Conservation (phyloP, 768 basidiomycete genomes). For the Mycena sanguinolenta region DNA sequence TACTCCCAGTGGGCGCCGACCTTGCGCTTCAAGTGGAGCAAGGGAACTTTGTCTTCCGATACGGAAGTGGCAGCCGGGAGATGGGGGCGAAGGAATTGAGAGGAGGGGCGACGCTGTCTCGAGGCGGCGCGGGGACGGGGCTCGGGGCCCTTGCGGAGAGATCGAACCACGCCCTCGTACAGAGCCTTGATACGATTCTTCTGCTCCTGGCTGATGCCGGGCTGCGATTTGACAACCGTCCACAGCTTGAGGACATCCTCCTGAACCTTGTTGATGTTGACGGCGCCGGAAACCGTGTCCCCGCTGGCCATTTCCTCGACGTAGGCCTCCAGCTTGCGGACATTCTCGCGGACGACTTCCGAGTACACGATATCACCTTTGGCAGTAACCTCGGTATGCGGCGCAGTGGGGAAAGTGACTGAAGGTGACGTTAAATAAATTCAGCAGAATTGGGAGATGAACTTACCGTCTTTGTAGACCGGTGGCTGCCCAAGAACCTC, state of each 20-base stretch:
- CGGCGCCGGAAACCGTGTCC: constrained; percentile 82
- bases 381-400: constrained; percentile 91
- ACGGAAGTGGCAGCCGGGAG: constrained; percentile 81
- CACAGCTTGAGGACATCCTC: constrained; percentile 97
- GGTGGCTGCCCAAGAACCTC: constrained; percentile 89
- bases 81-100: constrained; percentile 96
- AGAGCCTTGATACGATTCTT: constrained; percentile 95
- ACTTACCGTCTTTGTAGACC: constrained; percentile 93
- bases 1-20: constrained; percentile 97
- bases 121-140: constrained; percentile 63
- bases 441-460: neutral
- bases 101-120: constrained; percentile 90
- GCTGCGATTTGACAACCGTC: constrained; percentile 97
- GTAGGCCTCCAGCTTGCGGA: constrained; percentile 97
- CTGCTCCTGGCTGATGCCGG: constrained; percentile 96
- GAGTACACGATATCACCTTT: constrained; percentile 96
- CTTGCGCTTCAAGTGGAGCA: constrained; percentile 97
- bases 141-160: constrained; percentile 85
- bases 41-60: constrained; percentile 88
- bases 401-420: constrained; percentile 99
- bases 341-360: constrained; percentile 95
- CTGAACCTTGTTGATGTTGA: constrained; percentile 98
- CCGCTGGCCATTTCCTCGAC: constrained; percentile 99
- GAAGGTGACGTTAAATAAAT: constrained; percentile 27
- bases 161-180: constrained; percentile 96